Evolutionary conservation across 2,329 filamentous ascomycete species (phyloP).

Genomic region (Paraphaeosphaeria sporulosa): DNA sequence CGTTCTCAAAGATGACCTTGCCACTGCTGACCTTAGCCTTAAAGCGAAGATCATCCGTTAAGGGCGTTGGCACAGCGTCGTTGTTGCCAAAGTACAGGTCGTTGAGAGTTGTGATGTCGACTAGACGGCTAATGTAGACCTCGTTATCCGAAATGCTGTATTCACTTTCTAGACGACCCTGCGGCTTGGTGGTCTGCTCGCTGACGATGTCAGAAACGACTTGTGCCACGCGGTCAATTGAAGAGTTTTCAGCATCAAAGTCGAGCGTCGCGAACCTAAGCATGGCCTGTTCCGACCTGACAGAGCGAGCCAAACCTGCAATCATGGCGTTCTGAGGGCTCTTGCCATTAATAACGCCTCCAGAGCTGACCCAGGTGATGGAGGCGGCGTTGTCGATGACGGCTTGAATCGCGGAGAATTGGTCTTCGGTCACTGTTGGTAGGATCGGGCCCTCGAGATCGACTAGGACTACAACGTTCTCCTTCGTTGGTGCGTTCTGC

Average conservation of each 20-base stretch:
- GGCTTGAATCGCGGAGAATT: not conserved
- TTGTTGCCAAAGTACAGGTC: not conserved
- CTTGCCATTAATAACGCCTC: not conserved
- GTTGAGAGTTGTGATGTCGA: not conserved
- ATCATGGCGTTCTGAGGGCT: not conserved
- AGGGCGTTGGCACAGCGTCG: not conserved
- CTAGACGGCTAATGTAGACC: constrained; percentile 7
- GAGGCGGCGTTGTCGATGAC: not conserved
- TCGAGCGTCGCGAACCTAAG: not conserved
- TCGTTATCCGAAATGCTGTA: constrained; percentile 1
- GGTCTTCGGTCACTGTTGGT: not conserved
- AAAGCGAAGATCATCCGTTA: not conserved
- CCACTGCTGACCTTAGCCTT: not conserved
- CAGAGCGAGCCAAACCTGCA: not conserved
- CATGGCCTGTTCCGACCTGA: not conserved
- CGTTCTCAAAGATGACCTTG: not conserved
- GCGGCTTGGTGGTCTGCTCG: not conserved
- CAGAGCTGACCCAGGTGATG: not conserved
- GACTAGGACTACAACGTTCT: not conserved
- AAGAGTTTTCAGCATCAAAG: not conserved
- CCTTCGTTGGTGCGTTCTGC: not conserved
- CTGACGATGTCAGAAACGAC: not conserved
- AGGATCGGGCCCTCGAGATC: constrained; percentile 3
- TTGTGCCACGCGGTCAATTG: not conserved
- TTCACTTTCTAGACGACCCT: constrained; percentile 1